These are phyloP conservation scores for Solanum peruvianum DNA, from an alignment of 257 asterid species.

Conservation along the genomic window DNA sequence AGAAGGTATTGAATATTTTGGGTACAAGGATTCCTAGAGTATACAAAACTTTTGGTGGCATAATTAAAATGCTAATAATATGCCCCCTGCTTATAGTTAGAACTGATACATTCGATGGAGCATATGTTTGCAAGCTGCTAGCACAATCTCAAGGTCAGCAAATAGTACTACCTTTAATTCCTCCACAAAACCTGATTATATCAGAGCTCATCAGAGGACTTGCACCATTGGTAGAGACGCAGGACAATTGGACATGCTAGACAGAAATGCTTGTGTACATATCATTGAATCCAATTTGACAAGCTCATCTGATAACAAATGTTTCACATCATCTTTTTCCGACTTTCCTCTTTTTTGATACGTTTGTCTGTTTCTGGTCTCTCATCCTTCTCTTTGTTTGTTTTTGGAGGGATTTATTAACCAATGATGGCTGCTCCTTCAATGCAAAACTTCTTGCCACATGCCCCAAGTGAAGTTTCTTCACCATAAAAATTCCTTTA, in stretches of 20 bases:
- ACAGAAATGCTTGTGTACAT: not conserved
- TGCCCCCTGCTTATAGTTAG: not conserved
- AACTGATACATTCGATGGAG: not conserved
- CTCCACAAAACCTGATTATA: not conserved
- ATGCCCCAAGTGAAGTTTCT: slow-evolving; percentile 92
- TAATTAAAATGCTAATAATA: not conserved
- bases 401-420: slow-evolving; percentile 64
- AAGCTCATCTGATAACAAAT: not conserved
- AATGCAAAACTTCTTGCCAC: slow-evolving; percentile 82
- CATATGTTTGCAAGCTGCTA: not conserved
- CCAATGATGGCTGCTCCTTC: slow-evolving; percentile 81
- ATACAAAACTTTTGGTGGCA: not conserved
- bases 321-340: not conserved
- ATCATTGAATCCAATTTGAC: not conserved
- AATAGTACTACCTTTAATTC: not conserved
- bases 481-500: slow-evolving; percentile 66
- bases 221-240: not conserved
- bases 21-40: not conserved
- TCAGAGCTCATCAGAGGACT: not conserved
- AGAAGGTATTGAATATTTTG: not conserved
- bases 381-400: slow-evolving; percentile 71
- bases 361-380: slow-evolving; percentile 32
- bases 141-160: not conserved
- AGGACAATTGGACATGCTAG: not conserved
- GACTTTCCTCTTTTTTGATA: slow-evolving; percentile 41